Percentiles rank a stretch among this genome's conserved stretches.
Conservation (phyloP, 2,329 filamentous ascomycete genomes). For the Colletotrichum orbiculare region DNA sequence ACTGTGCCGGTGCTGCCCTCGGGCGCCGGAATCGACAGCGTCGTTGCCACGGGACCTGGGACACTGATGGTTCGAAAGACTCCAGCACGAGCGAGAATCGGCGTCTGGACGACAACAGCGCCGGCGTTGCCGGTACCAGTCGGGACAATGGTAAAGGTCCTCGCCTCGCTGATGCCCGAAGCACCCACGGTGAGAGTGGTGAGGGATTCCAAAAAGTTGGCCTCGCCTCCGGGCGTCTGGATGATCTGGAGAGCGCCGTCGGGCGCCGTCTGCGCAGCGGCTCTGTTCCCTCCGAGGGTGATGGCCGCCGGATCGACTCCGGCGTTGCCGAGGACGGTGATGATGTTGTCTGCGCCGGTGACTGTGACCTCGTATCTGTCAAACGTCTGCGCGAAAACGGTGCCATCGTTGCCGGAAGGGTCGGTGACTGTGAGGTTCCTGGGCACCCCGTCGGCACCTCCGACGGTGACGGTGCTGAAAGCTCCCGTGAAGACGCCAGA, state of each 20-base stretch:
- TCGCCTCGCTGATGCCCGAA: background rate
- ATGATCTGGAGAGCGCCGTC: constrained; percentile 19
- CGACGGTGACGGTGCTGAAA: constrained; percentile 17
- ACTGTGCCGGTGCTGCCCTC: constrained; percentile 22
- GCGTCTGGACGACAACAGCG: constrained; percentile 22
- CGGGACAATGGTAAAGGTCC: constrained; percentile 17
- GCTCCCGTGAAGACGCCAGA: background rate
- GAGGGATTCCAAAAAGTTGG: constrained; percentile 14
- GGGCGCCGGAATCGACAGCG: constrained; percentile 18
- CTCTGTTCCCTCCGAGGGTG: constrained; percentile 1
- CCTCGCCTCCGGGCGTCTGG: constrained; percentile 18
- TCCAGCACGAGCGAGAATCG: background rate
- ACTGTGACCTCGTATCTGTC: constrained; percentile 29
- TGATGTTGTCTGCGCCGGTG: constrained; percentile 18
- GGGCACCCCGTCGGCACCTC: constrained; percentile 26
- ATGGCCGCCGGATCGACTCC: constrained; percentile 19
- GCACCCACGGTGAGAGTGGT: constrained; percentile 15
- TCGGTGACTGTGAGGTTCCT: constrained; percentile 24
- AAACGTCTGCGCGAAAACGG: constrained; percentile 24
- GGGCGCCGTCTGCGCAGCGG: background rate
- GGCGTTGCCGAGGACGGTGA: constrained; percentile 26
- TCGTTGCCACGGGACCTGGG: constrained; percentile 15
- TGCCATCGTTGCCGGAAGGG: constrained; percentile 13
- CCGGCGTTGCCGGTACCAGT: constrained; percentile 20
- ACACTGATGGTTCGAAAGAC: constrained; percentile 14